phyloP scores from a whole-genome alignment of 257 asterid genomes.

The Scutellaria barbata region DNA sequence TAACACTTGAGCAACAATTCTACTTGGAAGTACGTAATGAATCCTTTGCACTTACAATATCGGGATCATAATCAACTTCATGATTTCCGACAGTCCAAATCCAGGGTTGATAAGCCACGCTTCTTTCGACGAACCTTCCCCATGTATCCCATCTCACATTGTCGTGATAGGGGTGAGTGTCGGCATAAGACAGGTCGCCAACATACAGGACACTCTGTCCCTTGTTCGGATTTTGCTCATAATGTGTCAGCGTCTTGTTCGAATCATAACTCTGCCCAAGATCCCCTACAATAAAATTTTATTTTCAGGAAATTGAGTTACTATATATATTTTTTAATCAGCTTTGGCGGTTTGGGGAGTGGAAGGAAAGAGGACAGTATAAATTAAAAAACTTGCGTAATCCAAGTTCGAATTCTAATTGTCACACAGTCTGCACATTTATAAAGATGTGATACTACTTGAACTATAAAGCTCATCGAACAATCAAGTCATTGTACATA shows the following conservation, averaged over 20 bases:
- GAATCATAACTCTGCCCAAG: constrained; percentile 84
- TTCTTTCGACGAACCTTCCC: constrained; percentile 85
- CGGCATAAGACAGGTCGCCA: constrained; percentile 90
- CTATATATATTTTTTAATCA: no score
- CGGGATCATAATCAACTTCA: constrained; percentile 78
- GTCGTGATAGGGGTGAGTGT: constrained; percentile 65
- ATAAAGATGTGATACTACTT: no score
- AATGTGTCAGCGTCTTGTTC: constrained; percentile 68
- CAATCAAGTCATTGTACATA: no score
- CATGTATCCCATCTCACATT: constrained; percentile 84
- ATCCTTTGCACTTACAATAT: no score
- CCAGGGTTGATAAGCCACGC: constrained; percentile 88
- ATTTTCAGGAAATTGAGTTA: background rate
- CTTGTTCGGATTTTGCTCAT: constrained; percentile 67
- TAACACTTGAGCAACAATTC: no score
- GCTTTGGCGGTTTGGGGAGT: no score
- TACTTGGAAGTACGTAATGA: no score
- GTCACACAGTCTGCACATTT: no score
- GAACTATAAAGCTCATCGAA: no score
- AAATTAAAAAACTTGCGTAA: no score
- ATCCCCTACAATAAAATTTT: constrained; percentile 57
- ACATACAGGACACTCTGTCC: constrained; percentile 71
- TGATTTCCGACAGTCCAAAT: constrained; percentile 87
- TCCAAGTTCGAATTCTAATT: no score
- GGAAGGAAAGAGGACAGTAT: no score